These are phyloP conservation scores for Lizonia empirigonia DNA, from an alignment of 2,329 filamentous ascomycete species.

Conservation along the genomic window DNA sequence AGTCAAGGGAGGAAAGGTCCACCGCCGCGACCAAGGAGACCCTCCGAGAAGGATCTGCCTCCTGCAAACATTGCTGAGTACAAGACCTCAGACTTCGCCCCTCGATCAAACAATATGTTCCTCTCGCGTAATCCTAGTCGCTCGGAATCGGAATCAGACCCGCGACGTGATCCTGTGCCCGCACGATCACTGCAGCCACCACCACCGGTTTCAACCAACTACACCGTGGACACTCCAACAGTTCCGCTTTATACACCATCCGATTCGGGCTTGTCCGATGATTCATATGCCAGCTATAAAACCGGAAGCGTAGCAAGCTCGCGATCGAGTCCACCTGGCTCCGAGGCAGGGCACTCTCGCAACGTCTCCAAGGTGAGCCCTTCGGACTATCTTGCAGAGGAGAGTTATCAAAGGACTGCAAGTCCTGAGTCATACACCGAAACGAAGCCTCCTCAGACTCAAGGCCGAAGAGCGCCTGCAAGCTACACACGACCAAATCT, in stretches of 20 bases:
- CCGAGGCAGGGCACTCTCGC: conserved; percentile 43
- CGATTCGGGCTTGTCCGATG: conserved; percentile 49
- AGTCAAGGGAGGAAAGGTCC: conserved; percentile 27
- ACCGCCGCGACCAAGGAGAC: conserved; percentile 31
- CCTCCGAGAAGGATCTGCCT: conserved; percentile 36
- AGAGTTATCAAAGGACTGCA: conserved; percentile 31
- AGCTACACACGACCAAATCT: conserved; percentile 29
- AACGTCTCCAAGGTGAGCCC: conserved; percentile 37
- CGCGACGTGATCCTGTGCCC: conserved; percentile 8
- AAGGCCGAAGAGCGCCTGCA: conserved; percentile 24
- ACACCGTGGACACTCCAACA: conserved; percentile 29
- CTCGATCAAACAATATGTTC: conserved; percentile 27
- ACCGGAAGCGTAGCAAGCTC: conserved; percentile 45
- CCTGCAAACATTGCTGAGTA: conserved; percentile 29
- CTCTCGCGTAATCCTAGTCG: conserved; percentile 33
- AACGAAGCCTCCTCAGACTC: conserved; percentile 19
- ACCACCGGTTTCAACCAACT: conserved; percentile 23
- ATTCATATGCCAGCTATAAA: conserved; percentile 43
- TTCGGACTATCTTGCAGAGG: conserved; percentile 30
- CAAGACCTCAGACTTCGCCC: conserved; percentile 24
- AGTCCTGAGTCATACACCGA: conserved; percentile 41
- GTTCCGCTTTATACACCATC: conserved; percentile 47
- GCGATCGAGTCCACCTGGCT: conserved; percentile 47
- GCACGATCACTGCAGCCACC: conserved; percentile 28
- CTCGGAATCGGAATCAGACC: conserved; percentile 24